Percentiles rank a stretch among this genome's conserved stretches.
Evolutionary conservation across 2,329 filamentous ascomycete species (phyloP).

Genomic region (Colletotrichum chlorophyti): DNA sequence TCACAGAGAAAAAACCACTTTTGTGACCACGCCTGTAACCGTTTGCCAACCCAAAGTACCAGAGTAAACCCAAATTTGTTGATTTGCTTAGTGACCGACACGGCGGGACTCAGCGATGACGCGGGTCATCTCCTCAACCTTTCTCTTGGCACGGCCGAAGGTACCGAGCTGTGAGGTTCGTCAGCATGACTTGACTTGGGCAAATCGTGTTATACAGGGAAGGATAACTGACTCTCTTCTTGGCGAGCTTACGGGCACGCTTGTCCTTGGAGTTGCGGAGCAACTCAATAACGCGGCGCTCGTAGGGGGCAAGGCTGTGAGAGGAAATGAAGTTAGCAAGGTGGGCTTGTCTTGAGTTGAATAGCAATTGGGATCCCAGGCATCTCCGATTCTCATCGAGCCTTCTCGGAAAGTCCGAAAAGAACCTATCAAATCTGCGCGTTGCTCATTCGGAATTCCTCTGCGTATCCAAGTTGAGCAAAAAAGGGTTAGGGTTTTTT

Average conservation of each 20-base stretch:
- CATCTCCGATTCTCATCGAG: background rate
- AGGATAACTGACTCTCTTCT: conserved; percentile 88
- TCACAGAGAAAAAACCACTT: conserved; percentile 34
- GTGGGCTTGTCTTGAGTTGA: background rate
- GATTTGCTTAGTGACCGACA: conserved; percentile 60
- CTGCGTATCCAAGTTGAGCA: background rate
- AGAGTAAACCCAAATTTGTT: background rate
- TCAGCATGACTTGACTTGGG: conserved; percentile 32
- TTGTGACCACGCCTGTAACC: conserved; percentile 43
- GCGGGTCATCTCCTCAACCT: conserved; percentile 98
- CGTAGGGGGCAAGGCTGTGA: conserved; percentile 83
- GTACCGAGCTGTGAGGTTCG: conserved; percentile 78
- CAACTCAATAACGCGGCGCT: conserved; percentile 98
- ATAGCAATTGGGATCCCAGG: background rate
- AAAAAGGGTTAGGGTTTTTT: no score
- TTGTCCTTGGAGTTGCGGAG: conserved; percentile 99
- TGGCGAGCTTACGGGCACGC: conserved; percentile 97
- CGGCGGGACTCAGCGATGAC: conserved; percentile 96
- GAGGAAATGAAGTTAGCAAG: conserved; percentile 37
- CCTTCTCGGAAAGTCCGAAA: background rate
- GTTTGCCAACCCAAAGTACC: conserved; percentile 29
- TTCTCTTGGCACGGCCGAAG: conserved; percentile 97
- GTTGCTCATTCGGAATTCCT: background rate
- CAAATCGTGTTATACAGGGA: background rate
- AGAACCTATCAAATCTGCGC: no score